Percentiles rank a stretch among this genome's conserved stretches.
Evolutionary conservation across 2,329 filamentous ascomycete genomes (phyloP).

Genomic region (Polytolypa hystricis): DNA sequence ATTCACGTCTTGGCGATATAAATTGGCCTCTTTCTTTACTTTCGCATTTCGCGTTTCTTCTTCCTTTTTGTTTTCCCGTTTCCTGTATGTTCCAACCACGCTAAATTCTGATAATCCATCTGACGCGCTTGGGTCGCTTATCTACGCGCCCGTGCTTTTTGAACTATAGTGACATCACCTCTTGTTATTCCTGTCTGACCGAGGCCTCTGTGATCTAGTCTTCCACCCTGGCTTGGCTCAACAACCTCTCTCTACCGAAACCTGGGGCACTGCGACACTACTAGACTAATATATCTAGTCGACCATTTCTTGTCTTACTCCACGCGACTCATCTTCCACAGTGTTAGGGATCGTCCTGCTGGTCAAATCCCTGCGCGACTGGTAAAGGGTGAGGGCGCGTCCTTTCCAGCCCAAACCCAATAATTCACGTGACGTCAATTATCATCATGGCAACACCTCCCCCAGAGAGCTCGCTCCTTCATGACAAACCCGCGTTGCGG

Average conservation of each 20-base stretch:
- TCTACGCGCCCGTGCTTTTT: too few species aligned
- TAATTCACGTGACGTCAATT: constrained; percentile 12
- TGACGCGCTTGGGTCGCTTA: too few species aligned
- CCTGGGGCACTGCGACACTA: too few species aligned
- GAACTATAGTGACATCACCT: too few species aligned
- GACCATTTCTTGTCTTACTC: too few species aligned
- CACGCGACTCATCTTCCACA: too few species aligned
- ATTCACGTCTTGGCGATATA: constrained; percentile 34
- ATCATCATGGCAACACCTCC: constrained; percentile 33
- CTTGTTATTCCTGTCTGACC: too few species aligned
- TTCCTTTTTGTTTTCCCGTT: constrained; percentile 17
- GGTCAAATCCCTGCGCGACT: not conserved
- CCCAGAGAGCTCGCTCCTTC: constrained; percentile 28
- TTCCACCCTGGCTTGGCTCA: not conserved
- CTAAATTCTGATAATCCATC: too few species aligned
- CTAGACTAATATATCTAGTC: too few species aligned
- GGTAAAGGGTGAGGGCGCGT: constrained; percentile 1
- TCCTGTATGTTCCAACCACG: too few species aligned
- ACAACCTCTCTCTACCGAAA: too few species aligned
- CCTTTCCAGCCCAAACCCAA: not conserved
- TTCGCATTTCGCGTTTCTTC: constrained; percentile 27
- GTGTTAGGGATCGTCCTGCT: too few species aligned
- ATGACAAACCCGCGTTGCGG: constrained; percentile 29
- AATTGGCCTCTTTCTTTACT: constrained; percentile 19
- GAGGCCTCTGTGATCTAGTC: not conserved